phyloP scores from a whole-genome alignment of 2,329 filamentous ascomycete genomes.

The Graphium sp. region DNA sequence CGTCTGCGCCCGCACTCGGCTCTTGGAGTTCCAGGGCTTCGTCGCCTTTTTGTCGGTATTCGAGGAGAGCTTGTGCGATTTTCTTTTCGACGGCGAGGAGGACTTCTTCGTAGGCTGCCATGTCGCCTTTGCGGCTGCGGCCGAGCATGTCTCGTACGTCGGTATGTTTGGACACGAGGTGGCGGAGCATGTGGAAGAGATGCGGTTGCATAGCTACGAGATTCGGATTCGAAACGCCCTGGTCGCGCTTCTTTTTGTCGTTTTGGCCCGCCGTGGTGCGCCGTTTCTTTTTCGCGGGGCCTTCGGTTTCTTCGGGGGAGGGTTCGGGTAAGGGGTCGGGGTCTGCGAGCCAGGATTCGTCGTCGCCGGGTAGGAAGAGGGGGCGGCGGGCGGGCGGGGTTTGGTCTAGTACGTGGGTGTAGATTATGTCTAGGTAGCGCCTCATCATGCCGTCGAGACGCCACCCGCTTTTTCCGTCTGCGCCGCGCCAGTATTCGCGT shows the following conservation, averaged over 20 bases:
- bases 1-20: conserved; percentile 7
- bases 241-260: conserved; percentile 12
- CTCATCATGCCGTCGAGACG: conserved; percentile 76
- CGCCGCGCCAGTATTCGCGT: conserved; percentile 74
- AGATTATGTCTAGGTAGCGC: conserved; percentile 80
- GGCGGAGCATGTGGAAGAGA: conserved; percentile 77
- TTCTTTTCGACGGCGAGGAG: conserved; percentile 58
- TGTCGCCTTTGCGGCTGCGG: conserved; percentile 47
- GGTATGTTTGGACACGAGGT: conserved; percentile 65
- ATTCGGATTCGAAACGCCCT: conserved; percentile 27
- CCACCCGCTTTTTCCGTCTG: conserved; percentile 67
- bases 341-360: conserved; percentile 24
- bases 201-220: conserved; percentile 75
- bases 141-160: conserved; percentile 77
- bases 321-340: no score
- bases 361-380: conserved; percentile 52
- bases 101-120: conserved; percentile 62
- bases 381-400: conserved; percentile 51
- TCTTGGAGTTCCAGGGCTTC: conserved; percentile 25
- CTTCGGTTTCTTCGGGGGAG: conserved; percentile 14
- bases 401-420: conserved; percentile 54
- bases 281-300: conserved; percentile 34
- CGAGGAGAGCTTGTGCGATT: conserved; percentile 55
- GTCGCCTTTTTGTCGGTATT: conserved; percentile 40
- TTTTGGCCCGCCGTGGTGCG: no score